phyloP scores from a whole-genome alignment of 345 rosid genomes.

The Euphorbia tirucalli region DNA sequence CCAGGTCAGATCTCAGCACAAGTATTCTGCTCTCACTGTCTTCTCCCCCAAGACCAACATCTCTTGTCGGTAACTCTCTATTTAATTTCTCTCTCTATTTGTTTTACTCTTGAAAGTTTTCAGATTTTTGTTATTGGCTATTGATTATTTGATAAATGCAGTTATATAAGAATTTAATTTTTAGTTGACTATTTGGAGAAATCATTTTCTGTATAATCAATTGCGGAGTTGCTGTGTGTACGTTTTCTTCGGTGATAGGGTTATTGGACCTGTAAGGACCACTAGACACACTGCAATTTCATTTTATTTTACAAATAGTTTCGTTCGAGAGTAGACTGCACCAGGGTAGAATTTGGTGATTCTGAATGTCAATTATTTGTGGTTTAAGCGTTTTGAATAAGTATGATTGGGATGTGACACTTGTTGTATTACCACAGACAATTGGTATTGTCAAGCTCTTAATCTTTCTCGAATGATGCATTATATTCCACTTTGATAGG shows the following conservation, averaged over 20 bases:
- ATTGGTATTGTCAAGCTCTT: neutral
- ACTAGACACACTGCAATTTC: no score
- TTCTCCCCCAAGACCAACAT: slow-evolving; percentile 53
- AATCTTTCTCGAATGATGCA: neutral
- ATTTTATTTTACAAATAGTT: no score
- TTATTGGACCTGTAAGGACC: neutral
- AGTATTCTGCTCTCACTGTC: slow-evolving; percentile 39
- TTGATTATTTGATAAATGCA: neutral
- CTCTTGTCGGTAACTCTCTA: slow-evolving; percentile 32
- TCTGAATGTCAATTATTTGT: no score
- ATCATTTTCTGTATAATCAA: neutral
- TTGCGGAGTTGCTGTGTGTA: neutral
- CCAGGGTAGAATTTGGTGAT: no score
- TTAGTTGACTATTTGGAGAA: neutral
- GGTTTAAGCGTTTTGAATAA: neutral
- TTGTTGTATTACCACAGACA: no score
- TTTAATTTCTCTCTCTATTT: neutral
- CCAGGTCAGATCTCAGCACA: slow-evolving; percentile 54
- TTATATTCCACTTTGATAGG: neutral
- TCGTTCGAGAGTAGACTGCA: no score
- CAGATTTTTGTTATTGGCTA: neutral
- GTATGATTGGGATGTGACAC: neutral
- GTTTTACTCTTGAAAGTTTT: neutral
- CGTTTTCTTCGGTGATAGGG: neutral
- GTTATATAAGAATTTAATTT: neutral